These are phyloP conservation scores for Lactarius hengduanensis DNA, from an alignment of 768 basidiomycete species.

Conservation along the genomic window DNA sequence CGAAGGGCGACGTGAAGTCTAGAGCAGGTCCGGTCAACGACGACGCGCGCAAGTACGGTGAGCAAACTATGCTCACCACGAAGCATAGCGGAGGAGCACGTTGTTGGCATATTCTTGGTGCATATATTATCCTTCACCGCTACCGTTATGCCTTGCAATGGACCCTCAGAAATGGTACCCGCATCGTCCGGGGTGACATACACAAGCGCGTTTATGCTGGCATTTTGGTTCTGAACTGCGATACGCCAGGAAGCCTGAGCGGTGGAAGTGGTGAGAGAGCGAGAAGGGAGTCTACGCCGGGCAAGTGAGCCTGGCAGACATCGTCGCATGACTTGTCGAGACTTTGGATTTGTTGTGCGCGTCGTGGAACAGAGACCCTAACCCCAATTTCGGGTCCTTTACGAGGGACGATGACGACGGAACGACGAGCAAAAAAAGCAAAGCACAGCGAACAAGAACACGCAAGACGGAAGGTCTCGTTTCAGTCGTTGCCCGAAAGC, in stretches of 20 bases:
- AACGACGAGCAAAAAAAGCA: slow-evolving; percentile 19
- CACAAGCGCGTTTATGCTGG: slow-evolving; percentile 57
- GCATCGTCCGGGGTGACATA: slow-evolving; percentile 27
- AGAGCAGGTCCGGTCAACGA: background rate
- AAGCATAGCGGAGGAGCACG: slow-evolving; percentile 79
- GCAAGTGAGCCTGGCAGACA: slow-evolving; percentile 12
- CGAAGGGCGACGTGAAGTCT: slow-evolving; percentile 80
- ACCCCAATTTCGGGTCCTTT: slow-evolving; percentile 26
- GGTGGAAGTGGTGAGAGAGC: slow-evolving; percentile 6
- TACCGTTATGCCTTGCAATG: slow-evolving; percentile 48
- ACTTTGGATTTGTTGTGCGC: background rate
- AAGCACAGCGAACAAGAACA: slow-evolving; percentile 7
- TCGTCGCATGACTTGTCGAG: slow-evolving; percentile 19
- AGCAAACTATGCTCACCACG: slow-evolving; percentile 42
- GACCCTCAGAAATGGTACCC: slow-evolving; percentile 22
- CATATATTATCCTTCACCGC: slow-evolving; percentile 90
- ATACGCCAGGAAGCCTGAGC: slow-evolving; percentile 15
- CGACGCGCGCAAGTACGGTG: background rate
- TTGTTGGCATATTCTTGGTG: slow-evolving; percentile 59
- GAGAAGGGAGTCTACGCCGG: slow-evolving; percentile 3
- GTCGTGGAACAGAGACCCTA: slow-evolving; percentile 10
- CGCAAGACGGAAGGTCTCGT: slow-evolving; percentile 9
- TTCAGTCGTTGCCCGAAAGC: slow-evolving; percentile 18
- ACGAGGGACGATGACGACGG: slow-evolving; percentile 10
- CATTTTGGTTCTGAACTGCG: slow-evolving; percentile 35